A percentile compares a stretch with the other conserved stretches of the same genome.
Evolutionary conservation across 2,329 filamentous ascomycete genomes (phyloP).

Genomic region (Lachnellula occidentalis): DNA sequence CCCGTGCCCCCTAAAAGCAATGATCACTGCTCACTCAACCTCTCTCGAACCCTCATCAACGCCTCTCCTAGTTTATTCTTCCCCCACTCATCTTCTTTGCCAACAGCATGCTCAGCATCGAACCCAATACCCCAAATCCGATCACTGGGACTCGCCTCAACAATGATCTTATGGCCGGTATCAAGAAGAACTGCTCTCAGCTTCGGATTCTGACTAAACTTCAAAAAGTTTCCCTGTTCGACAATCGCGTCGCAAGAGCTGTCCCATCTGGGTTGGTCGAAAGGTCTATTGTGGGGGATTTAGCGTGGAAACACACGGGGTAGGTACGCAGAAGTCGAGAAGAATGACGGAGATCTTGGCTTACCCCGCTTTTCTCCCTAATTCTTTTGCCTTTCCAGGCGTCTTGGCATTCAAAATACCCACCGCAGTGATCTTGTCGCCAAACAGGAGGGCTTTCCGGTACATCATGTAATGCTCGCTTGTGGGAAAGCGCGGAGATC

Average conservation of each 20-base stretch:
- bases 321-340: not conserved
- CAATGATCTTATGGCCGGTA: constrained; percentile 53
- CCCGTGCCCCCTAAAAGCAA: too few species aligned
- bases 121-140: constrained; percentile 61
- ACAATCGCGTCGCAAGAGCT: constrained; percentile 1
- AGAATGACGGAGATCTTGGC: not conserved
- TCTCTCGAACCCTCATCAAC: not conserved
- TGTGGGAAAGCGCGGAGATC: not conserved
- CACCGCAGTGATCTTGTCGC: not conserved
- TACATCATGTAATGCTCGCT: constrained; percentile 11
- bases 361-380: constrained; percentile 7
- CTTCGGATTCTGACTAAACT: constrained; percentile 45
- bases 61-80: constrained; percentile 55
- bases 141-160: constrained; percentile 56
- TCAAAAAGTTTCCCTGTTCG: constrained; percentile 26
- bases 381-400: constrained; percentile 2
- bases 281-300: not conserved
- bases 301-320: not conserved
- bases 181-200: constrained; percentile 45
- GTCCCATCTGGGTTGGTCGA: constrained; percentile 1
- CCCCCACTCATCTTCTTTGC: constrained; percentile 47
- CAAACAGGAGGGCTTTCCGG: constrained; percentile 3
- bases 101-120: constrained; percentile 41
- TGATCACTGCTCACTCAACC: not conserved
- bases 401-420: constrained; percentile 1